Base-by-base conservation (phyloP, 176 grass and related monocot species). In the Oryza coarctata region DNA sequence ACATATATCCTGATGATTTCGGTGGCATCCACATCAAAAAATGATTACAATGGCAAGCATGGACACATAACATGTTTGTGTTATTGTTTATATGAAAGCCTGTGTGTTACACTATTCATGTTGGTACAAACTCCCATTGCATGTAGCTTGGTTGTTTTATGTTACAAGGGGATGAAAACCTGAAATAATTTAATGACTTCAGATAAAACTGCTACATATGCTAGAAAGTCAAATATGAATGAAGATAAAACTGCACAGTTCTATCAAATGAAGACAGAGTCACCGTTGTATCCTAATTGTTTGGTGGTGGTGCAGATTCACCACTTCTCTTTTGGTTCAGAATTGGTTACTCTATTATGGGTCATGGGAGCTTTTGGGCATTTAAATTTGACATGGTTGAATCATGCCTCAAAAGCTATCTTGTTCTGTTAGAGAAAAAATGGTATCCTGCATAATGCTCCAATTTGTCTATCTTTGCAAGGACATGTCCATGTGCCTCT, bases 91-190 rank as follows among this genome's bases (percentile, higher is more conserved):
- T 75, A 11, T 65, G 13, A 50, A 62, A 5, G 28, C 22, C 31
- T 57, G 12, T 70, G 55, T 58, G 1, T n/a, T 58, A 58, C 55
- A 23, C 12, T 82, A 9, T 35, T 65, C 49, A 55, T 65, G 17
- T 52, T 72, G 20, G 58, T 57, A 27, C 55, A 36, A 78, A 55
- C 20, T 41, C 22, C 17, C 52, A 15, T 36, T 77, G 78, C 17
- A n/a, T 71, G 39, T 52, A 77, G 65, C 72, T 77, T 76, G 75
- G 25, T 47, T 2, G 55, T 55, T 55, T 65, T 12, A 71, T 71
- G 38, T 71, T 29, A 34, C 35, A 74, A 65, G 26, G 41, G 26
- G 43, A 80, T 55, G 60, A 58, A 85, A 66, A 74, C 17, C 23
- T 38, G 30, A 3, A 73, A 20, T 50, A 26, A 28, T 81, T 58